Conservation (phyloP, 2,329 filamentous ascomycete genomes). For the Lecanoromycetidae sp. region DNA sequence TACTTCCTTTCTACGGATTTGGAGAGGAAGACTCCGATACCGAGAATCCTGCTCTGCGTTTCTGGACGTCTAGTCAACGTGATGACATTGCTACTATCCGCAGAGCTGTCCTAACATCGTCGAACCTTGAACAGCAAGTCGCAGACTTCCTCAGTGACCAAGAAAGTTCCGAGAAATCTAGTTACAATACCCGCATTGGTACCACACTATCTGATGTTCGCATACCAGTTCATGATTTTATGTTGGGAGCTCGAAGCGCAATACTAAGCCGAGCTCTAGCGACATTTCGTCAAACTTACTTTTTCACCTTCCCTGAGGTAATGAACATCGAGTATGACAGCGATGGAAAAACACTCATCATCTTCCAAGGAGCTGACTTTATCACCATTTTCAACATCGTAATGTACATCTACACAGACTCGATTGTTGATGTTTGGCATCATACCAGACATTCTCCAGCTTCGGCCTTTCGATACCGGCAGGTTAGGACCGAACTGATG, state of each 20-base stretch:
- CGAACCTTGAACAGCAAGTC: slow-evolving; percentile 35
- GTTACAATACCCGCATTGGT: slow-evolving; percentile 31
- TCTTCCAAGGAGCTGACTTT: slow-evolving; percentile 61
- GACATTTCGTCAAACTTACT: slow-evolving; percentile 43
- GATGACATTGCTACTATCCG: slow-evolving; percentile 25
- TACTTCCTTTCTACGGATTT: slow-evolving; percentile 58
- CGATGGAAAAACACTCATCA: slow-evolving; percentile 45
- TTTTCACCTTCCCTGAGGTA: slow-evolving; percentile 47
- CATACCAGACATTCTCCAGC: slow-evolving; percentile 54
- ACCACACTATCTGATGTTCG: slow-evolving; percentile 54
- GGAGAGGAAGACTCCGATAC: slow-evolving; percentile 31
- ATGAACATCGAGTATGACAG: slow-evolving; percentile 44
- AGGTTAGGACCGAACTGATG: slow-evolving; percentile 77
- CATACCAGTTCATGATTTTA: slow-evolving; percentile 73
- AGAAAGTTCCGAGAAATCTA: slow-evolving; percentile 19
- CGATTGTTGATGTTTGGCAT: slow-evolving; percentile 75
- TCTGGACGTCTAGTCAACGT: slow-evolving; percentile 28
- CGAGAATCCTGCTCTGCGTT: slow-evolving; percentile 34
- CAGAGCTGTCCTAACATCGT: slow-evolving; percentile 31
- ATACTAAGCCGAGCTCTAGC: slow-evolving; percentile 52
- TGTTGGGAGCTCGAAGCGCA: slow-evolving; percentile 62
- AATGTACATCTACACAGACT: slow-evolving; percentile 70
- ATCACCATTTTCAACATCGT: slow-evolving; percentile 68
- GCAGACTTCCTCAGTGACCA: slow-evolving; percentile 21
- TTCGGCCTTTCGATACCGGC: slow-evolving; percentile 61